Base-by-base conservation (phyloP, 2,329 filamentous ascomycete genomes). In the Cladobotryum protrusum region DNA sequence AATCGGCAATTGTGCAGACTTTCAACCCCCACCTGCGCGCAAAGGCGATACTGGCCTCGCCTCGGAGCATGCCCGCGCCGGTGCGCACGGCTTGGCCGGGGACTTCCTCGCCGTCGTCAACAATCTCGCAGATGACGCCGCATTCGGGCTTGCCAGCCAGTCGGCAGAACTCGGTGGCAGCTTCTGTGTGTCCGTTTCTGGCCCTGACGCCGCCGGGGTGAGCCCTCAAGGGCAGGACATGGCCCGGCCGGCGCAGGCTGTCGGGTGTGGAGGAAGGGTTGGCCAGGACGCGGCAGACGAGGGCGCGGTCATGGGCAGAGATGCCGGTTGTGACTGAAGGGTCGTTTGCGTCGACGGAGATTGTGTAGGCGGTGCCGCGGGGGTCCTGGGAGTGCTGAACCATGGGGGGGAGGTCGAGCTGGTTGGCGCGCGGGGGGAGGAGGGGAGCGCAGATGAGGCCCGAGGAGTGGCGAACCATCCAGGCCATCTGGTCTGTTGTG, bases 1-100 rank as follows among this genome's bases (percentile, higher is more conserved):
- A 69, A 69, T 92, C 90, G 65, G 92, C 90, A 71, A 99, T 97
- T 29, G 93, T 97, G 71, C 91, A 95, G 52, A 95, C 89, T 74
- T 87, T 93, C 59, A 99, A 74, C 4, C 90, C 90, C 83, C 87
- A 97, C 69, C 78, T 83, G 69, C 83, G 82, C 24, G 90, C 93
- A 77, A 99, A 99, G 45, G 76, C 79, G 63, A 99, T 74, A 71
- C 91, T 96, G 35, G 82, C 87, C 72, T 96, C 89, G 56, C 89
- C 82, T 58, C 90, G 75, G 83, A 97, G 85, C 93, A 99, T 99
- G 20, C 86, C 89, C n/a, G 84, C 80, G 17, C 79, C 83, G 11
- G 68, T 67, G 57, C 83, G 74, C 61, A 87, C 73, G 1, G 89
- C 78, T 61, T 77, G 76, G 0, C 89, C 90, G 12, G 75, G 72